Evolutionary conservation across 2,329 filamentous ascomycete genomes (phyloP).

Genomic region (Arthrobotrys conoides): DNA sequence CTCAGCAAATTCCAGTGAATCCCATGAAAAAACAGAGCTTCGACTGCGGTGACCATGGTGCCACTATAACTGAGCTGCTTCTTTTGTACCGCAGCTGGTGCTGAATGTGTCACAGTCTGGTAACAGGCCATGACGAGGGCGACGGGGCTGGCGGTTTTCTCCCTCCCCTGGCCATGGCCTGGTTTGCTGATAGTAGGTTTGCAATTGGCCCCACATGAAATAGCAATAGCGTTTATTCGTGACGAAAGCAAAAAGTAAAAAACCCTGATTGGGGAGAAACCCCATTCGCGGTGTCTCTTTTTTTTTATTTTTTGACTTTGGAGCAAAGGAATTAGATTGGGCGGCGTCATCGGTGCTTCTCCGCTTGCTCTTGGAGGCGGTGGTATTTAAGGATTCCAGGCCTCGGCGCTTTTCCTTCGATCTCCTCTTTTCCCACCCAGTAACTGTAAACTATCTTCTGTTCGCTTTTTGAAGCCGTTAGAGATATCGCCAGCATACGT

Average conservation of each 20-base stretch:
- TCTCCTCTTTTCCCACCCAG: background rate
- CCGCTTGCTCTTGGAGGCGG: background rate
- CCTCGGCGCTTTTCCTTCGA: background rate
- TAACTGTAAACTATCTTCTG: background rate
- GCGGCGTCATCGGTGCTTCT: slow-evolving; percentile 33
- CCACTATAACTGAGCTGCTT: slow-evolving; percentile 18
- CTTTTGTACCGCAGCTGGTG: background rate
- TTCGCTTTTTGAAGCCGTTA: background rate
- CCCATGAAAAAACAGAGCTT: too few relatives aligned
- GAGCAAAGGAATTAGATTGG: slow-evolving; percentile 8
- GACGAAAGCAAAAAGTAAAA: slow-evolving; percentile 29
- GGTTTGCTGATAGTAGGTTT: background rate
- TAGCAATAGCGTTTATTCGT: slow-evolving; percentile 20
- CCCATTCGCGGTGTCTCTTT: background rate
- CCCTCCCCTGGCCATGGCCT: background rate
- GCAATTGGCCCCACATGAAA: slow-evolving; percentile 4
- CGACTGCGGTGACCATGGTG: slow-evolving; percentile 3
- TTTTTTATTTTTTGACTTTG: background rate
- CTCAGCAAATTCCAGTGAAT: background rate
- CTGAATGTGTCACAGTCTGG: slow-evolving; percentile 40
- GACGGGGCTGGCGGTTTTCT: slow-evolving; percentile 19
- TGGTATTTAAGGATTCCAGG: slow-evolving; percentile 30
- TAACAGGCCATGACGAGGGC: slow-evolving; percentile 41
- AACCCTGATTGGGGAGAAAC: slow-evolving; percentile 31
- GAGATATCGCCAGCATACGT: background rate